Percentiles rank a stretch among this genome's conserved stretches.
phyloP scores from a whole-genome alignment of 2,329 filamentous ascomycete species.

The Capronia coronata region DNA sequence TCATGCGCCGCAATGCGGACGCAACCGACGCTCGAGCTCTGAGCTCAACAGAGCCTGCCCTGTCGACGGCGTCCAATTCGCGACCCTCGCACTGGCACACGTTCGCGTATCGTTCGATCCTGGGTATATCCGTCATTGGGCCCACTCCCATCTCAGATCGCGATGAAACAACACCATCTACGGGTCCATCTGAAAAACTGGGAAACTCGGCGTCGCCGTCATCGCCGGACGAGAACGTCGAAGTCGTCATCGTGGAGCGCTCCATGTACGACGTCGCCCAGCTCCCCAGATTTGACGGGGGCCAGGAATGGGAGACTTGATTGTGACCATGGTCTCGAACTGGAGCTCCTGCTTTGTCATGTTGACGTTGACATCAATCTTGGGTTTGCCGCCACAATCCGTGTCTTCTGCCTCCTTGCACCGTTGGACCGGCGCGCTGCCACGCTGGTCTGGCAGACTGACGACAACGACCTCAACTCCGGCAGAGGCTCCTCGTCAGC shows the following conservation, averaged over 20 bases:
- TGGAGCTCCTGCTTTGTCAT: not conserved
- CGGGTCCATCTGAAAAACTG: not conserved
- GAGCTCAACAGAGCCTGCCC: not conserved
- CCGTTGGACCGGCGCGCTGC: too few relatives aligned
- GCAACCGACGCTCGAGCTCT: constrained; percentile 29
- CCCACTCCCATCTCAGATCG: constrained; percentile 5
- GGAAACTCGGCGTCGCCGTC: constrained; percentile 2
- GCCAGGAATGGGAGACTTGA: constrained; percentile 40
- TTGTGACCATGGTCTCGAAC: not conserved
- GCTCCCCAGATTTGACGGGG: constrained; percentile 62
- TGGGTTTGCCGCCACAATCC: too few relatives aligned
- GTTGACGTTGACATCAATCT: too few relatives aligned
- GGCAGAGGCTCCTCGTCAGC: too few relatives aligned
- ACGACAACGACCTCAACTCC: too few relatives aligned
- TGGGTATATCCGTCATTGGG: constrained; percentile 61
- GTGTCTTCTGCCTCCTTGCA: too few relatives aligned
- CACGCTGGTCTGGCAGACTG: too few relatives aligned
- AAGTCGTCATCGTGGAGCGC: constrained; percentile 83
- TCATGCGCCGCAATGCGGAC: constrained; percentile 14
- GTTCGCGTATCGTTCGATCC: constrained; percentile 88
- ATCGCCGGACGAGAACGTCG: constrained; percentile 41
- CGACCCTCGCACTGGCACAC: constrained; percentile 62
- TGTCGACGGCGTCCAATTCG: constrained; percentile 13
- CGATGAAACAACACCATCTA: not conserved
- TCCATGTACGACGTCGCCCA: constrained; percentile 77